A percentile compares a stretch with the other conserved stretches of the same genome.
phyloP scores from a whole-genome alignment of 352 stramenopile genomes.

The Pythium myriotylum region DNA sequence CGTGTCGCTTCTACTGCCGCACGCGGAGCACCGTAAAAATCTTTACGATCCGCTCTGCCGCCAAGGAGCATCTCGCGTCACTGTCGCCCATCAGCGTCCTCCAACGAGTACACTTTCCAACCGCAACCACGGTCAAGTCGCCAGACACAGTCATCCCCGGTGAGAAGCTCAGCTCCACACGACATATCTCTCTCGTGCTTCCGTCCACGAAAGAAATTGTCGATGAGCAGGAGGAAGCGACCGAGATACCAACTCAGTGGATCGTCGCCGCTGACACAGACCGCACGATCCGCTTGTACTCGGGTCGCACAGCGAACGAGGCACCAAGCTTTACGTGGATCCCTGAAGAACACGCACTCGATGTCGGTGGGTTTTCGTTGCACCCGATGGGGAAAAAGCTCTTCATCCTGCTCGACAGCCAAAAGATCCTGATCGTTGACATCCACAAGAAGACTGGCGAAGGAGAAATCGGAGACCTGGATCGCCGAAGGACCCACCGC shows the following conservation, averaged over 20 bases:
- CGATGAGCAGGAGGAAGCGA: background rate
- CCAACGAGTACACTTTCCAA: slow-evolving; percentile 45
- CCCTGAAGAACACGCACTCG: slow-evolving; percentile 58
- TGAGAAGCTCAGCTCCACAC: slow-evolving; percentile 21
- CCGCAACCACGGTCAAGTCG: slow-evolving; percentile 14
- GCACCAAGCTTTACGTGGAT: slow-evolving; percentile 73
- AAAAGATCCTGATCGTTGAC: slow-evolving; percentile 57
- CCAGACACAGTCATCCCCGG: slow-evolving; percentile 24
- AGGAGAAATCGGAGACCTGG: background rate
- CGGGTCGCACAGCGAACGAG: slow-evolving; percentile 48
- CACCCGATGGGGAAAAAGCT: slow-evolving; percentile 49
- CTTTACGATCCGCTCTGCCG: slow-evolving; percentile 64
- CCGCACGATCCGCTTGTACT: slow-evolving; percentile 68
- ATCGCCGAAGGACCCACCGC: slow-evolving; percentile 20
- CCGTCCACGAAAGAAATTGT: slow-evolving; percentile 10
- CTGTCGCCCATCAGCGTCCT: slow-evolving; percentile 61
- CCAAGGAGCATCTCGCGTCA: slow-evolving; percentile 67
- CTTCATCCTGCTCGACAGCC: slow-evolving; percentile 60
- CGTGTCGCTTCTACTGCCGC: slow-evolving; percentile 62
- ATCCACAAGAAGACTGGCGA: slow-evolving; percentile 18
- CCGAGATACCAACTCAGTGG: slow-evolving; percentile 31
- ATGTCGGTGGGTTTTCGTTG: slow-evolving; percentile 66
- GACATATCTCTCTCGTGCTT: slow-evolving; percentile 1
- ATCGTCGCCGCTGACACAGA: slow-evolving; percentile 65
- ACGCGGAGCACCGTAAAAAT: slow-evolving; percentile 57